Evolutionary conservation across 225 moss, liverwort and hornwort species (phyloP), one percentile per base, ranked within the genome.

Genomic region (Bryum argenteum): DNA sequence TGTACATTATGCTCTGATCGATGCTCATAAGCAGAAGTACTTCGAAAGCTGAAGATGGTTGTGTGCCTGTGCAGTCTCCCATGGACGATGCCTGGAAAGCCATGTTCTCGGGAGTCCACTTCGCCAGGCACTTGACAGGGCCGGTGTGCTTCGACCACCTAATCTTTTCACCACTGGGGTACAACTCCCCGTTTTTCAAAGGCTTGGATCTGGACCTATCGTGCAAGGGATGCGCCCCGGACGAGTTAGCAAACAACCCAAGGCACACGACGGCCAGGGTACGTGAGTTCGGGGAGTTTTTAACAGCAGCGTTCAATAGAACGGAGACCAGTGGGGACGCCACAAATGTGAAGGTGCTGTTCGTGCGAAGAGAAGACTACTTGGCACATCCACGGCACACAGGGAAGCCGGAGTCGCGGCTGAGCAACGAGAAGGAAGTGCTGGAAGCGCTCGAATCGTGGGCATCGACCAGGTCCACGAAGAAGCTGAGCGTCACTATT

Each of bases 1-100:
- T 54, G 47, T 66, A 28, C n/a, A 14, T 44, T 40, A 9, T 47
- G 26, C 10, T 1, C 33, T 33, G 33, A 33, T 3, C 33, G 42
- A 24, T 47, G 23, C 6, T 62, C 11, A 59, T 47, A 23, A 57
- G 16, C 45, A 45, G 33, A 56, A 43, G 38, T 60, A 38, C 58
- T 11, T 45, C 14, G 11, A 45, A 6, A 48, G 48, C 48, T 59
- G 65, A 61, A 50, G 39, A 33, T 57, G 62, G 9, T 16, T 11
- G 67, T 71, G 51, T 67, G 9, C 43, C 43, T 78, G 77, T 86
- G 78, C 96, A 96, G 97, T 98, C 94, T 59, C 86, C 92, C 1
- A 84, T 98, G 92, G 97, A 94, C 76, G 91, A 92, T 67, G 97
- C 88, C 65, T 98, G 97, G 97, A 82, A 88, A 74, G 89, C 92